Evolutionary conservation across 495 filamentous ascomycete genomes (phyloP).

Genomic region (Aspergillus homomorphus): DNA sequence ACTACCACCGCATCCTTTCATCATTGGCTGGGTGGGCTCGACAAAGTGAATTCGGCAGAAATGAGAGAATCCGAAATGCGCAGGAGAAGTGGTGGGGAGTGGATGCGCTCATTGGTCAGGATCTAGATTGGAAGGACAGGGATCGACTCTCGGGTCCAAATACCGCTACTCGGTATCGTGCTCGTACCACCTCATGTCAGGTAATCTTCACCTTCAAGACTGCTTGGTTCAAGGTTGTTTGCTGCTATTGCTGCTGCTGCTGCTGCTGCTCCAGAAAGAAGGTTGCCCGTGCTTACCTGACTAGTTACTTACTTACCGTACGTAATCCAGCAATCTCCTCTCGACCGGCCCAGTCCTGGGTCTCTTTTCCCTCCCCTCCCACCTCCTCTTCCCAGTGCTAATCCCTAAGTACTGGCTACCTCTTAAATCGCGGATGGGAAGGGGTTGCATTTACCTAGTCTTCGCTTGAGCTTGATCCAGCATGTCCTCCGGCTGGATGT

Average conservation of each 20-base stretch:
- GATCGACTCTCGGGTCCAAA: conserved; percentile 18
- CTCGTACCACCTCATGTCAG: conserved; percentile 16
- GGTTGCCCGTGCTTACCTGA: no score
- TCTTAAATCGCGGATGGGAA: conserved; percentile 21
- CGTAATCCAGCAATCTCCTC: not conserved
- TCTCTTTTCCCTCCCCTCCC: conserved; percentile 11
- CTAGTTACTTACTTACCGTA: not conserved
- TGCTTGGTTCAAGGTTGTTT: no score
- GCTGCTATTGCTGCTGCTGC: no score
- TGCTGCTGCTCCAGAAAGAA: no score
- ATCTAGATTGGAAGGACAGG: conserved; percentile 20
- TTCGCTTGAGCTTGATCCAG: conserved; percentile 9
- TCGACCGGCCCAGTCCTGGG: not conserved
- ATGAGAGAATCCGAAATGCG: conserved; percentile 12
- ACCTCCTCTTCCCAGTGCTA: no score
- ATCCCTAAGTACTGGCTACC: no score
- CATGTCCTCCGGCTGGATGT: conserved; percentile 10
- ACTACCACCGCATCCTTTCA: conserved; percentile 5
- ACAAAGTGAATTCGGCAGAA: conserved; percentile 12
- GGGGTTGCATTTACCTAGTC: conserved; percentile 1
- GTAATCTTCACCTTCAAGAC: not conserved
- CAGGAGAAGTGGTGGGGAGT: conserved; percentile 19
- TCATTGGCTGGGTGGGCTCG: conserved; percentile 13
- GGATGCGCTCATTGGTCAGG: conserved; percentile 14
- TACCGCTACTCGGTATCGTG: conserved; percentile 17